phyloP scores from a whole-genome alignment of 495 filamentous ascomycete species.

The Entonaema liquescens region DNA sequence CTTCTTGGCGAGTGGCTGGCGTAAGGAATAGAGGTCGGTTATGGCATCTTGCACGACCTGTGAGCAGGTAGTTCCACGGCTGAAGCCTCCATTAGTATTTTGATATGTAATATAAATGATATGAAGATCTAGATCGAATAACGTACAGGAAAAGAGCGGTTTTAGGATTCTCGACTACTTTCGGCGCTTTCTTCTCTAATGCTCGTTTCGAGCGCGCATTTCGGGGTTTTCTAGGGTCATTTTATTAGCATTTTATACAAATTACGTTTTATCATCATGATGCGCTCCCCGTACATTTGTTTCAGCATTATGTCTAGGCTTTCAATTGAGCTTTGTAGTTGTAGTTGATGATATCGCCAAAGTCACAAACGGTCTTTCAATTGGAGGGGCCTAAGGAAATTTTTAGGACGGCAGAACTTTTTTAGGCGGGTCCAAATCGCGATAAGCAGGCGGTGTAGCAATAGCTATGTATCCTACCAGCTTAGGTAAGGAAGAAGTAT shows the following conservation, averaged over 20 bases:
- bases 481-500: no score
- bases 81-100: conserved; percentile 16
- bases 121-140: not conserved
- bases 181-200: conserved; percentile 90
- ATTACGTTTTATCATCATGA: not conserved
- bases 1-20: conserved; percentile 78
- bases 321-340: conserved; percentile 7
- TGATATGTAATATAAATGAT: not conserved
- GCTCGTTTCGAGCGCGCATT: conserved; percentile 94
- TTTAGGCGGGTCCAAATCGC: conserved; percentile 2
- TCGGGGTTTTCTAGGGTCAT: conserved; percentile 76
- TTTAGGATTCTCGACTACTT: conserved; percentile 86
- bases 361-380: not conserved
- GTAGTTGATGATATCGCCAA: conserved; percentile 4
- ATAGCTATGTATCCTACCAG: no score
- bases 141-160: conserved; percentile 76
- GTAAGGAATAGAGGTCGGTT: conserved; percentile 81
- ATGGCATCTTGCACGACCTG: conserved; percentile 80
- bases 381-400: conserved; percentile 37
- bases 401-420: conserved; percentile 39
- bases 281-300: conserved; percentile 27
- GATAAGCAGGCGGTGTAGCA: conserved; percentile 26
- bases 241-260: conserved; percentile 3
- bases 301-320: conserved; percentile 26
- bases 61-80: conserved; percentile 79